A percentile compares a stretch with the other conserved stretches of the same genome.
Conservation (phyloP, 2,329 filamentous ascomycete genomes). For the Aspergillus quadricinctus region DNA sequence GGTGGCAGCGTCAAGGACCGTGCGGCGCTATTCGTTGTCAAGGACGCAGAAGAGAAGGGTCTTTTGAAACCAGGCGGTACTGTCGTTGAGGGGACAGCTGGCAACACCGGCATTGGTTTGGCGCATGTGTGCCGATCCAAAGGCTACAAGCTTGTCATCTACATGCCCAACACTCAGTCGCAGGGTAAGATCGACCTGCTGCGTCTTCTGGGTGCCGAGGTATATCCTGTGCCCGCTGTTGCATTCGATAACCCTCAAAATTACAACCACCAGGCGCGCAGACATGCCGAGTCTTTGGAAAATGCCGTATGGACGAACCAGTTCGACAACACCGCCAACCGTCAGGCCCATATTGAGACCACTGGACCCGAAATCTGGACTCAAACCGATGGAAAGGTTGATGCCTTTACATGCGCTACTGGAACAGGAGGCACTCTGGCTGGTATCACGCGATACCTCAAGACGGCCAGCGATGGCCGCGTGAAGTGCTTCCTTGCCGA, state of each 20-base stretch:
- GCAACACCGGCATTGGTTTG: conserved; percentile 96
- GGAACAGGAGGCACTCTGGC: conserved; percentile 90
- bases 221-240: conserved; percentile 92
- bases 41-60: conserved; percentile 85
- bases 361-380: conserved; percentile 97
- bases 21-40: conserved; percentile 88
- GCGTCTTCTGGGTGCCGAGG: conserved; percentile 84
- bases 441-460: conserved; percentile 82
- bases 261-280: conserved; percentile 92
- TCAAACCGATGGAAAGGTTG: conserved; percentile 78
- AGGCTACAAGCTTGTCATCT: conserved; percentile 94
- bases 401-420: conserved; percentile 93
- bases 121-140: conserved; percentile 91
- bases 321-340: conserved; percentile 94
- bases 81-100: conserved; percentile 93
- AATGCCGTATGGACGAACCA: conserved; percentile 99
- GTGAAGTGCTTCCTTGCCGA: conserved; percentile 91
- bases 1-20: conserved; percentile 96
- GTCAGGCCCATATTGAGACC: conserved; percentile 90
- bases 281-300: conserved; percentile 80
- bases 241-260: conserved; percentile 93
- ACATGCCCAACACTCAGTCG: conserved; percentile 99
- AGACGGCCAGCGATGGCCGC: conserved; percentile 69
- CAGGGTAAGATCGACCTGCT: conserved; percentile 96
- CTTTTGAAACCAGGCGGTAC: conserved; percentile 81